Conservation (phyloP, 768 basidiomycete genomes). For the Gloeostereum incarnatum region DNA sequence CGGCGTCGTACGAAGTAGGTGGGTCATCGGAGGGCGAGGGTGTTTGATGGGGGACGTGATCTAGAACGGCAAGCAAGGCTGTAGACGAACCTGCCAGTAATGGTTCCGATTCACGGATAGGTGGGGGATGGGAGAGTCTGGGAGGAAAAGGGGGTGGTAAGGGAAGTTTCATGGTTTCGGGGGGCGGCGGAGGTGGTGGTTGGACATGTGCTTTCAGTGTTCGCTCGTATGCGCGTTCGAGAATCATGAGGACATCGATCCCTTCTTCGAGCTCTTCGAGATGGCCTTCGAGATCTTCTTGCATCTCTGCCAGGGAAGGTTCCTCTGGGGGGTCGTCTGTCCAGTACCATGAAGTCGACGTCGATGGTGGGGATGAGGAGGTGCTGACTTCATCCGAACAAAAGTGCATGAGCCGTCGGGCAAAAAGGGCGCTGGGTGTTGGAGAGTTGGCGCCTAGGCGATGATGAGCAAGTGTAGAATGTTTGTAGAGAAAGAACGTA, state of each 20-base stretch:
- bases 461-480: neutral
- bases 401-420: slow-evolving; percentile 56
- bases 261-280: slow-evolving; percentile 64
- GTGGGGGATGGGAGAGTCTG: neutral
- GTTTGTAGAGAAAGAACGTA: slow-evolving; percentile 14
- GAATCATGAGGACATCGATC: slow-evolving; percentile 56
- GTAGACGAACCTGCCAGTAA: slow-evolving; percentile 59
- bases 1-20: slow-evolving; percentile 31
- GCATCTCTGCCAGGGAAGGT: slow-evolving; percentile 33
- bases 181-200: too few species aligned
- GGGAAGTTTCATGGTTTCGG: slow-evolving; percentile 10
- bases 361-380: slow-evolving; percentile 1
- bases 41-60: slow-evolving; percentile 22
- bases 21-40: slow-evolving; percentile 2
- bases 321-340: slow-evolving; percentile 25
- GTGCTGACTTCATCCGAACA: slow-evolving; percentile 38
- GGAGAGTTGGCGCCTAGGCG: neutral
- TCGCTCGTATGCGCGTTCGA: slow-evolving; percentile 62
- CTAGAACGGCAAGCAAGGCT: slow-evolving; percentile 55
- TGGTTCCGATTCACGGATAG: slow-evolving; percentile 15
- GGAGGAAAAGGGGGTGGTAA: slow-evolving; percentile 7
- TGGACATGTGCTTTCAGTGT: slow-evolving; percentile 55
- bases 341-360: neutral
- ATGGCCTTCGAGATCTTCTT: slow-evolving; percentile 28
- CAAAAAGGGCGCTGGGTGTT: slow-evolving; percentile 19